These are phyloP conservation scores for Solanum ahanhuiri DNA, from an alignment of 257 asterid genomes.

Conservation along the genomic window DNA sequence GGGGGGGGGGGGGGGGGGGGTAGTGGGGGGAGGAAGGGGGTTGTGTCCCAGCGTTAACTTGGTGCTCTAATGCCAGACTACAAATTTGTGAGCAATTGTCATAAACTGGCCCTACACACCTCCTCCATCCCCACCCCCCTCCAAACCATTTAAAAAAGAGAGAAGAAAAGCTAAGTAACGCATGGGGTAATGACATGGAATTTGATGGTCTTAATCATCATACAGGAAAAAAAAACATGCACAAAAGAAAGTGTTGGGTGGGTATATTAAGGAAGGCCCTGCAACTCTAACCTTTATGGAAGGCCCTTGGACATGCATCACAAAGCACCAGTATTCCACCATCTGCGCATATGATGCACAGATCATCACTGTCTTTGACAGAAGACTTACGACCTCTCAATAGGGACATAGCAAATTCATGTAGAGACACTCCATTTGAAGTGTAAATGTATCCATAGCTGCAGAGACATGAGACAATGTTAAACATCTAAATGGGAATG, in stretches of 20 bases:
- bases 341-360: slow-evolving; percentile 95
- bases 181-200: neutral
- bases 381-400: slow-evolving; percentile 63
- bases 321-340: slow-evolving; percentile 98
- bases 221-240: neutral
- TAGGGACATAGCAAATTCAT: slow-evolving; percentile 75
- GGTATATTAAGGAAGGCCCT: neutral
- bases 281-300: slow-evolving; percentile 74
- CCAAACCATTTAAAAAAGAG: neutral
- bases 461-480: neutral
- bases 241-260: neutral
- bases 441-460: slow-evolving; percentile 41
- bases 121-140: neutral
- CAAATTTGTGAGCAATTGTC: neutral
- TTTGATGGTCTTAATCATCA: neutral
- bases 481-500: neutral
- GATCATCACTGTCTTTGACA: slow-evolving; percentile 67
- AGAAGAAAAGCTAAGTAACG: neutral
- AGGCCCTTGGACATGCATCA: slow-evolving; percentile 98
- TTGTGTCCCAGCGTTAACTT: neutral
- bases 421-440: slow-evolving; percentile 94
- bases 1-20: no score
- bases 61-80: neutral
- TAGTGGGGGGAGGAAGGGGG: neutral
- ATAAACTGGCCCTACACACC: neutral